These are phyloP conservation scores for Trametes punicea DNA, from an alignment of 768 basidiomycete genomes.

Conservation along the genomic window DNA sequence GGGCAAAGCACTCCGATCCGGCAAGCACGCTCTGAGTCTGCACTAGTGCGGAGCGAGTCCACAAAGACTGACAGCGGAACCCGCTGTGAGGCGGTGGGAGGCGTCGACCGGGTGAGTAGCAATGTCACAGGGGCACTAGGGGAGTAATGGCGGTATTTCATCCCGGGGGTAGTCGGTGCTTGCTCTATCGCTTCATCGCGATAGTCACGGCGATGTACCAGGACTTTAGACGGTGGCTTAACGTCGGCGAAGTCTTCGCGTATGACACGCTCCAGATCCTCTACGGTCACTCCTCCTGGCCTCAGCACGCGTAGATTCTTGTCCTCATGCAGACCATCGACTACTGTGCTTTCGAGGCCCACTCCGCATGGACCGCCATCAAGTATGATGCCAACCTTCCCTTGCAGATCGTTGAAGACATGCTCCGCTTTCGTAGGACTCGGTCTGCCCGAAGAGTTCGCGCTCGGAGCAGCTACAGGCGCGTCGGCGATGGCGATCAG, in stretches of 20 bases:
- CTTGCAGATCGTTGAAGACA: conserved; percentile 73
- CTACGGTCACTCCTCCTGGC: conserved; percentile 90
- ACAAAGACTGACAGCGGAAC: conserved; percentile 39
- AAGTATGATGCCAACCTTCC: conserved; percentile 72
- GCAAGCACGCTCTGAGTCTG: conserved; percentile 17
- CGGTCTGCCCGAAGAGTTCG: conserved; percentile 92
- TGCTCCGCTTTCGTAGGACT: conserved; percentile 90
- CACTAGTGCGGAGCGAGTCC: conserved; percentile 37
- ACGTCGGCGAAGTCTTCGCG: conserved; percentile 36
- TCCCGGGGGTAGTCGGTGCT: conserved; percentile 92
- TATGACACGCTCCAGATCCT: conserved; percentile 71
- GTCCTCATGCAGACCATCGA: conserved; percentile 78
- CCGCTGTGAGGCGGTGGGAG: conserved; percentile 35
- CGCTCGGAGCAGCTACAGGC: conserved; percentile 92
- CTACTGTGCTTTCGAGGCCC: conserved; percentile 93
- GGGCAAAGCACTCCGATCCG: conserved; percentile 71
- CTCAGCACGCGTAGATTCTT: conserved; percentile 79
- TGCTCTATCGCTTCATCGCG: conserved; percentile 63
- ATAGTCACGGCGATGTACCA: conserved; percentile 82
- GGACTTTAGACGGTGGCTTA: conserved; percentile 48
- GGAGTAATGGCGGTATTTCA: conserved; percentile 99
- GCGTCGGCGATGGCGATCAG: conserved; percentile 71
- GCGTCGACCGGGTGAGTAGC: conserved; percentile 49
- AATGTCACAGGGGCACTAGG: conserved; percentile 85
- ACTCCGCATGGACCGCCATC: conserved; percentile 92